Evolutionary conservation across 345 rosid genomes (phyloP), one percentile per base, ranked within the genome.

Genomic region (Linum tenue): DNA sequence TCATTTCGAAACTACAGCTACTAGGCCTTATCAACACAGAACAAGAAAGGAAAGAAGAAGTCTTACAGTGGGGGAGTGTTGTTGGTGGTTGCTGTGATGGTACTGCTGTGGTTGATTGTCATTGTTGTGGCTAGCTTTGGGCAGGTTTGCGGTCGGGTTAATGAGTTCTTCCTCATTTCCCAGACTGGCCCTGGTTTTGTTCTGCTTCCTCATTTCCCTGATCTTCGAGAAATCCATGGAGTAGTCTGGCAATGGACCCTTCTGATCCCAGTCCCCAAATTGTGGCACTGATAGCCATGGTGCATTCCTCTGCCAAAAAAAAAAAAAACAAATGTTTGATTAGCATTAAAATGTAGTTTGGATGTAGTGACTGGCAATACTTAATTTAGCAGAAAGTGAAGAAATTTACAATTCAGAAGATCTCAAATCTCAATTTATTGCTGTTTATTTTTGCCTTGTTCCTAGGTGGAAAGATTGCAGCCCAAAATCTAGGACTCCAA

Each of bases 221-320:
- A 90, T 86, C 77, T 94, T 94, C 9, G 96, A 65, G 85, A 90
- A 90, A 74, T 94, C 96, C 62, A 94, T 42, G 0, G 99, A 94
- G 79, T 94, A 90, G 70, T 94, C 99, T 1, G 98, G 98, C 69
- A 94, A 42, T 63, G 71, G 78, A 55, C 97, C 99, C 81, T 88
- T 88, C 76, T 86, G 90, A 59, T 94, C 97, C 97, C 99, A 94
- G 66, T 90, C 96, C 55, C 97, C 99, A 77, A 94, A 94, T 63
- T 88, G 95, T 42, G 99, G 97, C 60, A 94, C 97, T 63, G 97
- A 88, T 67, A 94, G 77, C 99, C 99, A 90, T 48, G 92, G 95
- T 35, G 78, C 77, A 68, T 69, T 80, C 79, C 79, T 89, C 95
- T 90, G 70, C 71, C 66, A 41, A 67, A 22, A 65, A 5, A 10